Evolutionary conservation across 345 rosid genomes (phyloP).

Genomic region (Microcos paniculata): DNA sequence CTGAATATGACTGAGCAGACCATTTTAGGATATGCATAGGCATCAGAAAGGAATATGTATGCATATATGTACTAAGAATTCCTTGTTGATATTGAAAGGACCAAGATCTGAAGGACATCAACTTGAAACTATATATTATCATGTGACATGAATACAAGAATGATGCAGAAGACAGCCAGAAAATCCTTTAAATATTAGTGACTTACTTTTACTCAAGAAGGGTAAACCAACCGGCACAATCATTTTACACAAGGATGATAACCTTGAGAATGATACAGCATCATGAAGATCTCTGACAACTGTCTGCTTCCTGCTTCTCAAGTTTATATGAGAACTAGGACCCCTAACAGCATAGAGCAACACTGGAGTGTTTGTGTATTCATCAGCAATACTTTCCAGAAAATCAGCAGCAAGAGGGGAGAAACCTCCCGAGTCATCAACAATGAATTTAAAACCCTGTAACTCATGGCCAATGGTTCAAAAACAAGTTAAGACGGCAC

Average conservation of each 20-base stretch:
- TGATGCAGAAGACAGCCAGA: background rate
- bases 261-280: constrained; percentile 74
- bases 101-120: background rate
- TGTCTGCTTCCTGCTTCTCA: constrained; percentile 44
- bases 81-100: background rate
- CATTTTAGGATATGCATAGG: background rate
- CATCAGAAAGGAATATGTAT: background rate
- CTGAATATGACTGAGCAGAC: background rate
- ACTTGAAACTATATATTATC: background rate
- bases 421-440: constrained; percentile 90
- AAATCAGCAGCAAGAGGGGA: constrained; percentile 78
- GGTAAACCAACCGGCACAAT: constrained; percentile 88
- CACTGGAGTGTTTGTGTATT: constrained; percentile 68
- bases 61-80: background rate
- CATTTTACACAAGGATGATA: constrained; percentile 65
- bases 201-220: constrained; percentile 62
- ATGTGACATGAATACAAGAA: background rate
- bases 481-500: constrained; percentile 11
- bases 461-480: constrained; percentile 17
- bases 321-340: constrained; percentile 48
- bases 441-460: constrained; percentile 90
- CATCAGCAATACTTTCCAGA: constrained; percentile 82
- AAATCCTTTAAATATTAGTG: constrained; percentile 5
- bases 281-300: constrained; percentile 70
- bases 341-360: constrained; percentile 65